phyloP scores from a whole-genome alignment of 352 stramenopile species.

The Pythium folliculosum region DNA sequence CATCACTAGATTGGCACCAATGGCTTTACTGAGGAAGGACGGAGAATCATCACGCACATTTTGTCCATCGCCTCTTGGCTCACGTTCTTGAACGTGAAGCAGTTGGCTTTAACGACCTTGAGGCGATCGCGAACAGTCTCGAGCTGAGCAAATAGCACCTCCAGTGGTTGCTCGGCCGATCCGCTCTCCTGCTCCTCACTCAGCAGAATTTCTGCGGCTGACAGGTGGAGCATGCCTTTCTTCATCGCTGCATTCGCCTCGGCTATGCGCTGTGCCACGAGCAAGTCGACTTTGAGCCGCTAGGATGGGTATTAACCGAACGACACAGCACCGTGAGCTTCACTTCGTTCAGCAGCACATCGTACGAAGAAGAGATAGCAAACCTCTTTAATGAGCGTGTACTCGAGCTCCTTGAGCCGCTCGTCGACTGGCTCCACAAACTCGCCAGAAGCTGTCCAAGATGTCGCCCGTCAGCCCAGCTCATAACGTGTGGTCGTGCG shows the following conservation, averaged over 20 bases:
- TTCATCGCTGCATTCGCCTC: conserved; percentile 63
- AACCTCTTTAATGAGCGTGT: conserved; percentile 67
- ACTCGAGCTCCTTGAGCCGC: conserved; percentile 52
- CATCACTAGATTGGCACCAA: background rate
- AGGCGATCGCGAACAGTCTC: conserved; percentile 52
- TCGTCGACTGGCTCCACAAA: background rate
- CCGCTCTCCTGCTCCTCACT: conserved; percentile 21
- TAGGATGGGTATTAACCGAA: conserved; percentile 11
- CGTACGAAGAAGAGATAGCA: background rate
- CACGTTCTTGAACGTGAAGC: conserved; percentile 70
- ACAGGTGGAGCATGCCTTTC: conserved; percentile 67
- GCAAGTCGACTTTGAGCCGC: conserved; percentile 75
- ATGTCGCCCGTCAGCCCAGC: background rate
- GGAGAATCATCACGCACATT: conserved; percentile 38
- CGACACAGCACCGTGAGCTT: too few relatives aligned
- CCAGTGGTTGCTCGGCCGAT: conserved; percentile 47
- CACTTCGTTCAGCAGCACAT: background rate
- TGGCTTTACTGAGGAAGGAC: background rate
- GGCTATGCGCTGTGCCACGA: conserved; percentile 70
- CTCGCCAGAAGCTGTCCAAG: background rate
- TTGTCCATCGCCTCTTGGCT: conserved; percentile 57
- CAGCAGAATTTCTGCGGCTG: conserved; percentile 28
- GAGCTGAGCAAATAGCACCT: conserved; percentile 45
- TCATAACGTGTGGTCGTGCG: background rate
- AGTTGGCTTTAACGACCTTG: conserved; percentile 64